Conservation (phyloP, 495 filamentous ascomycete species). For the Talaromyces proteolyticus region DNA sequence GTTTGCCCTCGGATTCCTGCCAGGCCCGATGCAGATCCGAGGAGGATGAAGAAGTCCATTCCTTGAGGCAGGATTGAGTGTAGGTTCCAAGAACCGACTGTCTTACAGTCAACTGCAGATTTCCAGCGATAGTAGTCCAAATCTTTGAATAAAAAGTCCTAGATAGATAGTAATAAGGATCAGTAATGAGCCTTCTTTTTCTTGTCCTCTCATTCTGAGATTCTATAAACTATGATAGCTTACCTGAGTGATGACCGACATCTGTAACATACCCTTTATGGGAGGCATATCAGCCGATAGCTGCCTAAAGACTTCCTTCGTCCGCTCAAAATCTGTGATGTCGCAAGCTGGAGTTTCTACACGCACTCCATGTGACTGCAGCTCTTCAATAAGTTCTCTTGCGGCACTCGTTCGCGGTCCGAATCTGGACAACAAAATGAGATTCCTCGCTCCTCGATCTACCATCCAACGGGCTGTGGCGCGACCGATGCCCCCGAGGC, state of each 20-base stretch:
- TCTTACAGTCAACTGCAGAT: not conserved
- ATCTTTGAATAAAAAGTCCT: no score
- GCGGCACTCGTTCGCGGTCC: slow-evolving; percentile 1
- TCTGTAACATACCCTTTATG: no score
- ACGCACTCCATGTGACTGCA: slow-evolving; percentile 9
- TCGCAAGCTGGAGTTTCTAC: slow-evolving; percentile 11
- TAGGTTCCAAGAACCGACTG: slow-evolving; percentile 23
- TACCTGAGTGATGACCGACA: no score
- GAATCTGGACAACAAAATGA: slow-evolving; percentile 47
- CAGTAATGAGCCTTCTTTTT: no score
- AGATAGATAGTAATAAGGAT: no score
- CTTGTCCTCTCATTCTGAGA: no score
- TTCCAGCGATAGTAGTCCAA: slow-evolving; percentile 20
- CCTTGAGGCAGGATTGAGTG: slow-evolving; percentile 17
- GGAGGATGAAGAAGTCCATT: slow-evolving; percentile 8
- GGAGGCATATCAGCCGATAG: no score
- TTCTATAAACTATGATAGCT: no score
- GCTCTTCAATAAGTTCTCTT: slow-evolving; percentile 27
- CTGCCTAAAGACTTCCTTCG: no score
- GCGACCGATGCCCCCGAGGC: slow-evolving; percentile 51
- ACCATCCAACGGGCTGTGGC: slow-evolving; percentile 50
- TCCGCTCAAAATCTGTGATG: no score
- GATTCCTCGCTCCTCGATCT: slow-evolving; percentile 39
- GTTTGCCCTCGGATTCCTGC: not conserved
- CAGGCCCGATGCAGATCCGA: not conserved